Conservation (phyloP, 306 rosid genomes). For the Crataegus laevigata region DNA sequence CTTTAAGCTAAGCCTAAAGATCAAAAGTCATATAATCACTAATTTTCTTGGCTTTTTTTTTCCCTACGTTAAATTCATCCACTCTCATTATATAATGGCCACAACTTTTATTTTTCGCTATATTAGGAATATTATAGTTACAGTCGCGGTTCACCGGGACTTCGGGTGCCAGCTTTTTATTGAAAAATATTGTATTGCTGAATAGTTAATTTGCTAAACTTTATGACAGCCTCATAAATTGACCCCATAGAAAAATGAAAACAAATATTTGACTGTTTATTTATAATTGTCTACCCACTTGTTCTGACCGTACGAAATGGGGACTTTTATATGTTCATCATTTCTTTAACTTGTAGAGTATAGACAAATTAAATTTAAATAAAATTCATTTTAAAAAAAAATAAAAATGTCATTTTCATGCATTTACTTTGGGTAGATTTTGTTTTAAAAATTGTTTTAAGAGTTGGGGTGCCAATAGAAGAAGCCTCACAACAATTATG, state of each 20-base stretch:
- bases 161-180: too few relatives aligned
- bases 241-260: not conserved
- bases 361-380: not conserved
- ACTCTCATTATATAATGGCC: not conserved
- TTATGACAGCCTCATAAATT: not conserved
- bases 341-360: not conserved
- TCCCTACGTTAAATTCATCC: not conserved
- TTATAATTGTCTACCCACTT: not conserved
- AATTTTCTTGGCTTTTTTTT: not conserved
- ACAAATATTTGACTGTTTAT: not conserved
- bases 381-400: too few relatives aligned
- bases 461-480: not conserved
- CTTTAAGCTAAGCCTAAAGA: not conserved
- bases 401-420: not conserved
- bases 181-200: too few relatives aligned
- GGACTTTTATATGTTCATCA: not conserved
- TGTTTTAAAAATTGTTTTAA: not conserved
- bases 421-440: not conserved
- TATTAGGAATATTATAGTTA: too few relatives aligned
- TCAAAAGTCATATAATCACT: not conserved
- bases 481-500: too few relatives aligned
- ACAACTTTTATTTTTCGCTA: not conserved
- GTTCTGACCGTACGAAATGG: not conserved
- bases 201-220: too few relatives aligned
- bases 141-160: rapidly evolving